Conservation (phyloP, 805 yeast species). For the Trichomonascus vanleenenianus region DNA sequence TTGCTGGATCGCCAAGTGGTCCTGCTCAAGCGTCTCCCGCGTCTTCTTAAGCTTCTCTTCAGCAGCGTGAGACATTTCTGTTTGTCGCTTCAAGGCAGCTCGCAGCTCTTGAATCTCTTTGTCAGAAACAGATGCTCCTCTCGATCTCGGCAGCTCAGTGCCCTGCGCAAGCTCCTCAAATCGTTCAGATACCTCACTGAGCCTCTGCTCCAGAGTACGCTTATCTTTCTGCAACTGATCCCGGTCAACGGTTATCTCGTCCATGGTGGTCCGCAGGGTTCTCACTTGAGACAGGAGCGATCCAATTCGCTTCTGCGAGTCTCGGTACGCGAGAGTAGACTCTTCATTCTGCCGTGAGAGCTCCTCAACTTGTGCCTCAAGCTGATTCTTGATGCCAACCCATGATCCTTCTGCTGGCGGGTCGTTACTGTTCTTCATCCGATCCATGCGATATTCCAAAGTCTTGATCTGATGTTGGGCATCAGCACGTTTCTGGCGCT, state of each 20-base stretch:
- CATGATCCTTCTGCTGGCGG: slow-evolving; percentile 1
- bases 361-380: slow-evolving; percentile 26
- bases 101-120: slow-evolving; percentile 12
- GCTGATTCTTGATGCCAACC: slow-evolving; percentile 10
- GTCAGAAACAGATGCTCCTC: not conserved
- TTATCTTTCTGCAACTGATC: slow-evolving; percentile 48
- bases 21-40: slow-evolving; percentile 32
- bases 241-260: slow-evolving; percentile 55
- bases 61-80: slow-evolving; percentile 12
- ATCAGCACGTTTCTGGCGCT: slow-evolving; percentile 46
- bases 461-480: slow-evolving; percentile 38
- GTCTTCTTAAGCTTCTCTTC: slow-evolving; percentile 16
- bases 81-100: slow-evolving; percentile 11
- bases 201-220: slow-evolving; percentile 38
- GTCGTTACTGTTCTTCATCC: not conserved
- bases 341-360: slow-evolving; percentile 36
- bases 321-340: slow-evolving; percentile 36
- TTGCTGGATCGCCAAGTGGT: slow-evolving; percentile 18
- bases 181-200: slow-evolving; percentile 35
- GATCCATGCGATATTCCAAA: slow-evolving; percentile 24
- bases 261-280: slow-evolving; percentile 50
- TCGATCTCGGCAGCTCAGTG: too few relatives aligned
- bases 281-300: slow-evolving; percentile 46
- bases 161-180: slow-evolving; percentile 25
- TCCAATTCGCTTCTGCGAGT: slow-evolving; percentile 38